Conservation (phyloP, 306 rosid species). For the Lupinus albus region DNA sequence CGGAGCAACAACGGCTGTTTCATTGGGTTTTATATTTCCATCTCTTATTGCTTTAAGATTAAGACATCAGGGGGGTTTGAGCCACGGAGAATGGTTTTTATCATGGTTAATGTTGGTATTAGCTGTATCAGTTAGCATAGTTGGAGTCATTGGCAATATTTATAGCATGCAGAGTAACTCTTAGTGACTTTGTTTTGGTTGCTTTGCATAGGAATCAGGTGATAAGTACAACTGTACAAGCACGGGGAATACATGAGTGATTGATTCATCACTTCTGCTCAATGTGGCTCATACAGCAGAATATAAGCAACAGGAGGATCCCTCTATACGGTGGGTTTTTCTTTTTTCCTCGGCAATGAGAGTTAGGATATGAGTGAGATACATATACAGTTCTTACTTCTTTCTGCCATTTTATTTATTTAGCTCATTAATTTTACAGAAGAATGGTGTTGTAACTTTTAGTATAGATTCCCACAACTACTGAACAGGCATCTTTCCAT, state of each 20-base stretch:
- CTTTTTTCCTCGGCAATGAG: constrained; percentile 16
- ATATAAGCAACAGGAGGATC: constrained; percentile 33
- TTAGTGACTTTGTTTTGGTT: constrained; percentile 44
- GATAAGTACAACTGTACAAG: constrained; percentile 1
- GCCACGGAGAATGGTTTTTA: constrained; percentile 52
- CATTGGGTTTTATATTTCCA: constrained; percentile 89
- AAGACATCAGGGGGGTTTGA: constrained; percentile 58
- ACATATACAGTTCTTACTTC: constrained; percentile 36
- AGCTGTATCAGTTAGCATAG: constrained; percentile 67
- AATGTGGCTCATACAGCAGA: constrained; percentile 25
- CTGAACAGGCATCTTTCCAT: not conserved
- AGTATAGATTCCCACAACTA: constrained; percentile 19
- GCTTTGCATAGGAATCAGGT: constrained; percentile 28
- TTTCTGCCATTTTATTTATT: constrained; percentile 16
- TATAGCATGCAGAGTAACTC: constrained; percentile 66
- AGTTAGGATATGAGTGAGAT: constrained; percentile 38
- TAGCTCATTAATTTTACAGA: constrained; percentile 25
- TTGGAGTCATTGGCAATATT: constrained; percentile 76
- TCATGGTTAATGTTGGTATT: constrained; percentile 73
- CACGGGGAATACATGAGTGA: constrained; percentile 28
- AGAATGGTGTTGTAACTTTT: constrained; percentile 41
- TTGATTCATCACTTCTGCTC: constrained; percentile 38
- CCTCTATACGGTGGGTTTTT: constrained; percentile 31
- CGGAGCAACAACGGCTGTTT: constrained; percentile 91
- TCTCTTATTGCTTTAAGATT: constrained; percentile 71